These are phyloP conservation scores for Solanum ossicruentum DNA, from an alignment of 257 asterid species.

Conservation along the genomic window DNA sequence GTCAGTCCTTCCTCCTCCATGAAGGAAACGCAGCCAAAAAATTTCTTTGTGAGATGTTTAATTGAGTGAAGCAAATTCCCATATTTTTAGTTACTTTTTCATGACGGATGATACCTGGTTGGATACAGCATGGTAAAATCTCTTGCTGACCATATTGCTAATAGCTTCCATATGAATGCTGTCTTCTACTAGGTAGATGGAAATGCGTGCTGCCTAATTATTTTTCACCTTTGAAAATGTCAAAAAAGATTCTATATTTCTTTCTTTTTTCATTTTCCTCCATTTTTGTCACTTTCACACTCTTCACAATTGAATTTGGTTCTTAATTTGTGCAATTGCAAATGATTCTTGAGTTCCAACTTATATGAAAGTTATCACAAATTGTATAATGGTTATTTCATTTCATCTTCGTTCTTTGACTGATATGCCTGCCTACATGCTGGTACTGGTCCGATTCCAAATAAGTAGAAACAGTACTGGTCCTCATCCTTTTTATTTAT, in stretches of 20 bases:
- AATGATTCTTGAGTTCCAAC: background rate
- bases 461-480: background rate
- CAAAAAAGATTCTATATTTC: background rate
- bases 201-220: background rate
- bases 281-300: background rate
- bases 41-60: background rate
- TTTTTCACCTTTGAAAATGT: background rate
- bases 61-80: background rate
- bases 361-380: background rate
- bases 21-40: background rate
- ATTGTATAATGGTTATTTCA: background rate
- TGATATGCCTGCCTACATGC: background rate
- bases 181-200: background rate
- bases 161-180: background rate
- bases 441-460: background rate
- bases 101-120: background rate
- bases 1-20: background rate
- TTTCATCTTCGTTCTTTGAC: background rate
- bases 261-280: background rate
- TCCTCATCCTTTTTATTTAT: background rate
- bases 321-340: background rate
- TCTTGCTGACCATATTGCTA: background rate
- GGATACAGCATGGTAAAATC: background rate
- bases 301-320: background rate
- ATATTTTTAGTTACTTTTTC: background rate